A percentile compares a stretch with the other conserved stretches of the same genome.
phyloP scores from a whole-genome alignment of 2,329 filamentous ascomycete species.

The Parafenestella ontariensis region DNA sequence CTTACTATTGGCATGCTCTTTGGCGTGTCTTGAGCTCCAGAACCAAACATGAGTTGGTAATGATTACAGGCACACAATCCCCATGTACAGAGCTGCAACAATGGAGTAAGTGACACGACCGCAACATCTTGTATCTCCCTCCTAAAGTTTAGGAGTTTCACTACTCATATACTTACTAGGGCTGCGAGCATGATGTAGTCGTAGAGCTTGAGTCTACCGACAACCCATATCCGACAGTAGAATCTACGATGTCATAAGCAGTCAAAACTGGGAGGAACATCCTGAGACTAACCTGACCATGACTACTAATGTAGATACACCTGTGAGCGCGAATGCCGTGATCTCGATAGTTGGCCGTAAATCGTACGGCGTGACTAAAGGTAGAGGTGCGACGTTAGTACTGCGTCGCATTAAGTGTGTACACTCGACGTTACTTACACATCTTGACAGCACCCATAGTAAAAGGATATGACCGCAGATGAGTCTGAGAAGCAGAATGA shows the following conservation, averaged over 20 bases:
- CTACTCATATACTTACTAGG: conserved; percentile 22
- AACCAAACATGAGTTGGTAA: conserved; percentile 34
- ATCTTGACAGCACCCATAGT: conserved; percentile 19
- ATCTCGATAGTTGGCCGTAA: conserved; percentile 28
- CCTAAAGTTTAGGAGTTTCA: not conserved
- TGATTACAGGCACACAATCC: conserved; percentile 35
- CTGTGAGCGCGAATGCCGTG: conserved; percentile 30
- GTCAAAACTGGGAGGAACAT: not conserved
- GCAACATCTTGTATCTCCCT: not conserved
- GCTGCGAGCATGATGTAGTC: conserved; percentile 32
- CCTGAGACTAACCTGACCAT: conserved; percentile 14
- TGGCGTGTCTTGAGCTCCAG: conserved; percentile 16
- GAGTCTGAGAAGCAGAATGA: not conserved
- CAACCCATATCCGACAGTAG: conserved; percentile 34
- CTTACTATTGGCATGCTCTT: not conserved
- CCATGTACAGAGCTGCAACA: conserved; percentile 33
- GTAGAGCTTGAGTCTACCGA: conserved; percentile 30
- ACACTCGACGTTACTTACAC: conserved; percentile 10
- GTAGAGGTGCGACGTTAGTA: not conserved
- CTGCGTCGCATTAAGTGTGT: not conserved
- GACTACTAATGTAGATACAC: conserved; percentile 29
- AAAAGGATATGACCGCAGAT: not conserved
- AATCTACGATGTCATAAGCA: conserved; percentile 19
- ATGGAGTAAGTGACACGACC: not conserved
- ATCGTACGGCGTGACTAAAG: conserved; percentile 11